These are phyloP conservation scores for Skeletonema menzelii DNA, from an alignment of 108 stramenopile genomes.

Conservation along the genomic window DNA sequence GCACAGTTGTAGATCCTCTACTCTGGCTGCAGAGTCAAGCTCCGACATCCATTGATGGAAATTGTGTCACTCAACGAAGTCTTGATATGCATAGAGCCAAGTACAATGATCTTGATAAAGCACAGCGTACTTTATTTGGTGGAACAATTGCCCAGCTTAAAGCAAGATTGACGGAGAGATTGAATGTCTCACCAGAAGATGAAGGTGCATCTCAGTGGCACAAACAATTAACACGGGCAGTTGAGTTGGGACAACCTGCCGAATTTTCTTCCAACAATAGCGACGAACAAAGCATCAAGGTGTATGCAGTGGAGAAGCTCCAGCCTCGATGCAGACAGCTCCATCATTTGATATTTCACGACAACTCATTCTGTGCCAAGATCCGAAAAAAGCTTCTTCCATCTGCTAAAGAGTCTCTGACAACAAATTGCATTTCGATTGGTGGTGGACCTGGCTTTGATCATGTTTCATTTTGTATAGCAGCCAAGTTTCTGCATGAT, in stretches of 20 bases:
- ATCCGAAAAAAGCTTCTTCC: conserved; percentile 5
- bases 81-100: conserved; percentile 6
- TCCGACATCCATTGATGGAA: background rate
- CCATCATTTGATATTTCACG: conserved; percentile 11
- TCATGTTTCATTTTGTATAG: conserved; percentile 8
- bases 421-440: conserved; percentile 1
- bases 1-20: background rate
- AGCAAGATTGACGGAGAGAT: background rate
- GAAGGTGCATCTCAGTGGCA: conserved; percentile 10
- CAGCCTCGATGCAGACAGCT: conserved; percentile 6
- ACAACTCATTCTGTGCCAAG: conserved; percentile 10
- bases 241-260: conserved; percentile 1
- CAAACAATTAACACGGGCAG: background rate
- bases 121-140: background rate
- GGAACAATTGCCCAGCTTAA: background rate
- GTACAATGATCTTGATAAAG: conserved; percentile 10
- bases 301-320: conserved; percentile 3
- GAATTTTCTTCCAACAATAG: background rate
- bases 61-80: background rate
- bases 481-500: conserved; percentile 1
- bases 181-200: conserved; percentile 1
- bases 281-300: background rate
- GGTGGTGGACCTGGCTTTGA: conserved; percentile 11
- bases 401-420: background rate
- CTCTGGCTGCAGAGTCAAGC: background rate